A percentile compares a stretch with the other conserved stretches of the same genome.
Conservation (phyloP, 192 early-diverging fungal genomes). For the Entomortierella beljakovae region DNA sequence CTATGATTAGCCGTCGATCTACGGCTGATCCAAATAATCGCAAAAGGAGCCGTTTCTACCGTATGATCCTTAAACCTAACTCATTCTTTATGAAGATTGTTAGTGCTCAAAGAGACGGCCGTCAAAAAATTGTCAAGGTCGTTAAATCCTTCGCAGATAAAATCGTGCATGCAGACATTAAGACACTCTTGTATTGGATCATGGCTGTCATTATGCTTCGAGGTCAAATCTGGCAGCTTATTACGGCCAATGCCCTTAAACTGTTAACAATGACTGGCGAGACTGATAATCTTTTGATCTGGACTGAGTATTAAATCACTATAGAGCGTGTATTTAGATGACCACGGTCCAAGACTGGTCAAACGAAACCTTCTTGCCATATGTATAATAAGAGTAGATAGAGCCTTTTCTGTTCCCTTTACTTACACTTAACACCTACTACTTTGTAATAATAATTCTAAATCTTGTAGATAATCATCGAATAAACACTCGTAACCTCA, state of each 20-base stretch:
- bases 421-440: too few species aligned
- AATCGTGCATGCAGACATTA: conserved; percentile 40
- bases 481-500: too few species aligned
- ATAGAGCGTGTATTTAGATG: neutral
- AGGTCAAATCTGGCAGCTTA: conserved; percentile 49
- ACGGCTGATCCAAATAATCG: conserved; percentile 12
- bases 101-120: conserved; percentile 15
- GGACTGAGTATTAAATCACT: neutral
- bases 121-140: conserved; percentile 41
- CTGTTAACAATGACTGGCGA: conserved; percentile 49
- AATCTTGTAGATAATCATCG: too few species aligned
- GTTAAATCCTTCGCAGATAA: conserved; percentile 53
- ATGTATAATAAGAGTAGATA: too few species aligned
- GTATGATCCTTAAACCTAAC: conserved; percentile 43
- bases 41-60: conserved; percentile 29
- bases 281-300: conserved; percentile 37
- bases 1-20: conserved; percentile 20
- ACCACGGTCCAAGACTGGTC: too few species aligned
- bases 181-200: conserved; percentile 52
- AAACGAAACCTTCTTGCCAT: too few species aligned
- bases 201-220: conserved; percentile 54
- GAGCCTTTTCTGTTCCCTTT: too few species aligned
- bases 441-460: too few species aligned
- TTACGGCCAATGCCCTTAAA: conserved; percentile 48
- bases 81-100: conserved; percentile 47